Evolutionary conservation across 164 flowering plant species (phyloP), one percentile per base, ranked within the genome.

Genomic region (Nymphaea colorata): DNA sequence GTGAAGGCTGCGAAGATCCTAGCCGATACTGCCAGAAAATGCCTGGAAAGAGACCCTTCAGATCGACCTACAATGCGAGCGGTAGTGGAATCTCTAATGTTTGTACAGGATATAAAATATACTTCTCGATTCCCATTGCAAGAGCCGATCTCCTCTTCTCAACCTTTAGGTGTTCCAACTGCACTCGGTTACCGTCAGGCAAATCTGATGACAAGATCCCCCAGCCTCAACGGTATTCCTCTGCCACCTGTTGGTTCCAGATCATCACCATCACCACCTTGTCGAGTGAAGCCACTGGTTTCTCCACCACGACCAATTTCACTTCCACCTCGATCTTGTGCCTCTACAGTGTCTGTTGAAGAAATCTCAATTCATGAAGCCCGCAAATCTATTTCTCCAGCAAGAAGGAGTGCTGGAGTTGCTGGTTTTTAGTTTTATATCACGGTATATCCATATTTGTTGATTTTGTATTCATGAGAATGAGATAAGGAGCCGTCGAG

Each of bases 1-100:
- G 67, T 78, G 43, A 88, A 82, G 80, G 98, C 96, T 41, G 91
- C 96, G 3, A 73, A 93, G 12, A 71, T 85, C 14, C 84, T 94
- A 18, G 96, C 96, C 60, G 91, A 88, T 71, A 75, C 91, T 65
- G 93, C 91, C 17, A 85, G 84, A 61, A 79, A 78, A 76, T 94
- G 99, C 70, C 95, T 91, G 18, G 93, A 85, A 59, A 86, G 77
- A 70, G 98, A 94, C 36, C 96, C 98, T 41, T 85, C 86, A 3
- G 96, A 85, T 62, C 77, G 99, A 69, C 99, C 99, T 18, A 94
- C 96, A 4, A 94, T 90, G 96, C 81, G 98, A 79, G 82, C 76
- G 8, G 75, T 94, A 4, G 91, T 83, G 2, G 90, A 91, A 64
- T 78, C 82, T 70, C 90, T 94, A 44, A 88, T 83, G 76, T 68